phyloP scores from a whole-genome alignment of 2,329 filamentous ascomycete genomes.

The Blastomyces percursus region DNA sequence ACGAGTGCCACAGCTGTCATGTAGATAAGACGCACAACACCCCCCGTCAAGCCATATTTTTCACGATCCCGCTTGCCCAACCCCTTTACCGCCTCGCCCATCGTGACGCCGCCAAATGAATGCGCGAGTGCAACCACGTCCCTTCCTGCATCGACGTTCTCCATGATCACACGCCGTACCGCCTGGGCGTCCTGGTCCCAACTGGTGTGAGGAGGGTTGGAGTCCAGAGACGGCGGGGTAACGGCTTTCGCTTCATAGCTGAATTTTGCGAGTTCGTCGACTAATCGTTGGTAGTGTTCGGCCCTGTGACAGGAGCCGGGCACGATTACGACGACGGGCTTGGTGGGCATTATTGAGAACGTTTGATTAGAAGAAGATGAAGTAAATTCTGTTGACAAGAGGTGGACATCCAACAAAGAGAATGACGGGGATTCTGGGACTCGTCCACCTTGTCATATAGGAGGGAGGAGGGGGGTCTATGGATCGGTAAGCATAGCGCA shows the following conservation, averaged over 20 bases:
- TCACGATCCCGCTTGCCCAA: constrained; percentile 18
- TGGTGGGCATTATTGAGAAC: not conserved
- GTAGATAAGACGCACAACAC: not conserved
- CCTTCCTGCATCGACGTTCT: constrained; percentile 18
- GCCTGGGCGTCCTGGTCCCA: constrained; percentile 22
- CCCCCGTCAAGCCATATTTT: constrained; percentile 11
- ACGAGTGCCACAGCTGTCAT: constrained; percentile 20
- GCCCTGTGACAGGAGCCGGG: not conserved
- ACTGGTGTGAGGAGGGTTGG: constrained; percentile 17
- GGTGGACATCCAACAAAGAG: no score
- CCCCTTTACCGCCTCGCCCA: constrained; percentile 23
- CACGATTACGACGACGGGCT: not conserved
- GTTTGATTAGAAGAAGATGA: not conserved
- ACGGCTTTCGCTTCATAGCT: not conserved
- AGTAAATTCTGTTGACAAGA: not conserved
- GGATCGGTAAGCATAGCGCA: no score
- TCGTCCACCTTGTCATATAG: no score
- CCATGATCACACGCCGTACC: constrained; percentile 11
- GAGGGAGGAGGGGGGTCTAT: no score
- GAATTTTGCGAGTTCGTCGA: not conserved
- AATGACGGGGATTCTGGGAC: no score
- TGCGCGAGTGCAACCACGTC: constrained; percentile 24
- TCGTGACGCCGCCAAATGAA: constrained; percentile 25
- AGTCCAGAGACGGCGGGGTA: constrained; percentile 13
- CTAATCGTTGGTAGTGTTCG: not conserved